These are phyloP conservation scores for Nyctanthes arbortristis DNA, from an alignment of 257 asterid species.

Conservation along the genomic window DNA sequence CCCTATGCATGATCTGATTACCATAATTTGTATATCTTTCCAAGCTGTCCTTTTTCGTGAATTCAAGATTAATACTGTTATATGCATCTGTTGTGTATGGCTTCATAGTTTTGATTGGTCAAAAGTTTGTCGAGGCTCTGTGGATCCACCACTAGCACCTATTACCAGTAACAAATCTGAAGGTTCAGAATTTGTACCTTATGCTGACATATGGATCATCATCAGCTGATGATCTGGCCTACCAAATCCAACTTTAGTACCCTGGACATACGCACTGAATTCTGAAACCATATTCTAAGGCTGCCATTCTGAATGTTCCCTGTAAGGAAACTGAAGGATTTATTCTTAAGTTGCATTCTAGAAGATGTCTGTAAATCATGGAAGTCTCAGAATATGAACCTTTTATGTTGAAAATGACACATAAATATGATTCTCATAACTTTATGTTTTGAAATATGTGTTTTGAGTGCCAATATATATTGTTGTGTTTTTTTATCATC, in stretches of 20 bases:
- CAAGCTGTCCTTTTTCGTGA: neutral
- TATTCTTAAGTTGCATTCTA: neutral
- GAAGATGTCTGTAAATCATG: neutral
- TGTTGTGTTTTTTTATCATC: neutral
- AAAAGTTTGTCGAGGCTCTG: neutral
- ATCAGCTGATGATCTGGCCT: neutral
- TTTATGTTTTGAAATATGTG: neutral
- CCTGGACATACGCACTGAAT: neutral
- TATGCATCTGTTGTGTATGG: neutral
- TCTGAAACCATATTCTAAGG: neutral
- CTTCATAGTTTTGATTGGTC: neutral
- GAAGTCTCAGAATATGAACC: neutral
- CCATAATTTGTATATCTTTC: neutral
- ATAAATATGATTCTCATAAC: neutral
- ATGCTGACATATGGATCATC: neutral
- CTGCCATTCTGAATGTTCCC: neutral
- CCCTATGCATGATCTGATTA: neutral
- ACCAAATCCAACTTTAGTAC: neutral
- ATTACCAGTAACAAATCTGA: neutral
- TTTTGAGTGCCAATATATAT: neutral
- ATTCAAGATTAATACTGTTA: neutral
- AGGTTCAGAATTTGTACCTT: neutral
- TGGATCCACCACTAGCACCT: neutral
- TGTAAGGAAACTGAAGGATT: neutral
- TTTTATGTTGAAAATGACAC: neutral